Conservation (phyloP, 768 basidiomycete genomes). For the Collybia sordida region DNA sequence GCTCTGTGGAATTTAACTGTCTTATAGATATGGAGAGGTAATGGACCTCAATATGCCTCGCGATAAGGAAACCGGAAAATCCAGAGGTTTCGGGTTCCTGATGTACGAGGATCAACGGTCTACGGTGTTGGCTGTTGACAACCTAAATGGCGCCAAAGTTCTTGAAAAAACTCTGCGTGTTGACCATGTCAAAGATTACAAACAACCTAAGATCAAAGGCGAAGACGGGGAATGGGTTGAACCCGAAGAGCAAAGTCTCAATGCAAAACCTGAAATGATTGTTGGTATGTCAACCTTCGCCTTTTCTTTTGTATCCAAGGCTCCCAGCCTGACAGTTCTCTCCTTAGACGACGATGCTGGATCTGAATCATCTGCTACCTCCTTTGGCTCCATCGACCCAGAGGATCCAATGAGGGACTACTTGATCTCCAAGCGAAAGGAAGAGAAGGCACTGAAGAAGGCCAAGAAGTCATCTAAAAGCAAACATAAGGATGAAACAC, state of each 20-base stretch:
- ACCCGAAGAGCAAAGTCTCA: slow-evolving; percentile 80
- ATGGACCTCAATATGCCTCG: slow-evolving; percentile 94
- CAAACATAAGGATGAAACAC: slow-evolving; percentile 74
- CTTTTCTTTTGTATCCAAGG: slow-evolving; percentile 1
- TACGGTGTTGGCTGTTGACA: slow-evolving; percentile 95
- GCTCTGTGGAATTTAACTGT: slow-evolving; percentile 1
- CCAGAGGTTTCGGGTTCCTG: slow-evolving; percentile 90
- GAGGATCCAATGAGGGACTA: slow-evolving; percentile 99
- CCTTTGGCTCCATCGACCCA: slow-evolving; percentile 76
- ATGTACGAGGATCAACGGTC: slow-evolving; percentile 99
- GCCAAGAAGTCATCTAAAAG: slow-evolving; percentile 58
- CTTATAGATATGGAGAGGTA: slow-evolving; percentile 87
- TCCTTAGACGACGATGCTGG: slow-evolving; percentile 46
- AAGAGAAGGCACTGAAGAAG: slow-evolving; percentile 70
- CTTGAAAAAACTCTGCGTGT: slow-evolving; percentile 86
- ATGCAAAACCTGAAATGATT: slow-evolving; percentile 78
- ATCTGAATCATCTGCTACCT: slow-evolving; percentile 67
- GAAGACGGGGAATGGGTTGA: slow-evolving; percentile 88
- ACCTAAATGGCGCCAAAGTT: slow-evolving; percentile 93
- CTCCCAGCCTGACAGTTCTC: slow-evolving; percentile 1
- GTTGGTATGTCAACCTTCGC: slow-evolving; percentile 43
- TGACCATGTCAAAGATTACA: slow-evolving; percentile 91
- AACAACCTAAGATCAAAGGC: slow-evolving; percentile 75
- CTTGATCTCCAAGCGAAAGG: slow-evolving; percentile 70
- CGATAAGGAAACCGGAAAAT: slow-evolving; percentile 90